phyloP scores from a whole-genome alignment of 768 basidiomycete species.

The Mycena latifolia region DNA sequence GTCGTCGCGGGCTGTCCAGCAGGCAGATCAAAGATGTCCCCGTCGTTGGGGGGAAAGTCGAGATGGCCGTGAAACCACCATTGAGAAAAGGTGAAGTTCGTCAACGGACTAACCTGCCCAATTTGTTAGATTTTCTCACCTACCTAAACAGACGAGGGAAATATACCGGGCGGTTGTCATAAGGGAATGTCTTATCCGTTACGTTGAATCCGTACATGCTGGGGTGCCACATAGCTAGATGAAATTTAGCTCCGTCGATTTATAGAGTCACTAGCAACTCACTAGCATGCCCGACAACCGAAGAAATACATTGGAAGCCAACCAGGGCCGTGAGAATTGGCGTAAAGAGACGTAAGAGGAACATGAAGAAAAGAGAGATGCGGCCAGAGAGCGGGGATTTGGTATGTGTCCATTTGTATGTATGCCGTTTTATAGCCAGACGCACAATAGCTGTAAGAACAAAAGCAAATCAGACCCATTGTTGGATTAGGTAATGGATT shows the following conservation, averaged over 20 bases:
- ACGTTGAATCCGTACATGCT: conserved; percentile 80
- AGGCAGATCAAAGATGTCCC: conserved; percentile 70
- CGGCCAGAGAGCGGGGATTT: not conserved
- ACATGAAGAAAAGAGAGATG: conserved; percentile 20
- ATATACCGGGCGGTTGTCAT: conserved; percentile 72
- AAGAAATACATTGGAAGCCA: conserved; percentile 13
- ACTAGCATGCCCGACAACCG: conserved; percentile 29
- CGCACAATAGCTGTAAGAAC: conserved; percentile 7
- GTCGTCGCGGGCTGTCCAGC: conserved; percentile 66
- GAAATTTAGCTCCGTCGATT: not conserved
- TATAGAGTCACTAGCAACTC: not conserved
- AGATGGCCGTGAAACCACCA: conserved; percentile 79
- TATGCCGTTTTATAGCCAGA: conserved; percentile 3
- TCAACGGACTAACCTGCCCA: conserved; percentile 44
- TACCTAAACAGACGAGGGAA: conserved; percentile 45
- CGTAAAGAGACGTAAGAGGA: conserved; percentile 28
- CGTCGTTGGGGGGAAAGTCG: conserved; percentile 64
- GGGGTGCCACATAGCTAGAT: conserved; percentile 64
- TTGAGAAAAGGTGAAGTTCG: conserved; percentile 64
- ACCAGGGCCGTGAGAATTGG: conserved; percentile 28
- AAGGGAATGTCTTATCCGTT: conserved; percentile 62
- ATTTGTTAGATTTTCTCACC: not conserved
- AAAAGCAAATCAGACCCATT: conserved; percentile 4
- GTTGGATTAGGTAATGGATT: not conserved
- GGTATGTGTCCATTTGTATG: not conserved